Evolutionary conservation across 2,329 filamentous ascomycete genomes (phyloP).

Genomic region (Epichloe amarillans): DNA sequence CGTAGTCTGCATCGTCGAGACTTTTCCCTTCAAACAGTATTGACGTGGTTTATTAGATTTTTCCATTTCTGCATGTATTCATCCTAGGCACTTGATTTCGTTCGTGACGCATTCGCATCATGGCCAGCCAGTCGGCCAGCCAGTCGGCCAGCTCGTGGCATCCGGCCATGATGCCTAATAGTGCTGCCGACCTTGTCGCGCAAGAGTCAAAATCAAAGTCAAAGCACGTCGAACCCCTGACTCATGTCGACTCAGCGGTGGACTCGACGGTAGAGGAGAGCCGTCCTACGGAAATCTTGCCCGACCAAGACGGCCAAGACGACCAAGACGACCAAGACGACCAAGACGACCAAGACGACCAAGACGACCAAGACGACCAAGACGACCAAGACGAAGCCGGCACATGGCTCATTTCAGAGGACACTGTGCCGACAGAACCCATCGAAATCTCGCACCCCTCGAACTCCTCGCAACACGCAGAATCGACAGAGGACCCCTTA

Average conservation of each 20-base stretch:
- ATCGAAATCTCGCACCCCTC: neutral
- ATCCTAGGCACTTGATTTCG: constrained; percentile 1
- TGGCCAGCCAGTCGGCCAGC: constrained; percentile 26
- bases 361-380: neutral
- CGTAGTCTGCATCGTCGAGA: constrained; percentile 7
- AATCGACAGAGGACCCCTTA: neutral
- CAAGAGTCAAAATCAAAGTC: neutral
- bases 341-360: neutral
- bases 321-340: neutral
- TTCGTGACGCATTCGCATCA: constrained; percentile 12
- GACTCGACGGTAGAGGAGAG: neutral
- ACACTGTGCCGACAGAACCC: neutral
- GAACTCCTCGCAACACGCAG: neutral
- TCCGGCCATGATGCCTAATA: constrained; percentile 27
- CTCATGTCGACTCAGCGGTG: neutral
- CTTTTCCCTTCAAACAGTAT: neutral
- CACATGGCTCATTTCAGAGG: constrained; percentile 14
- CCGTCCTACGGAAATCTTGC: neutral
- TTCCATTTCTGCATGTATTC: constrained; percentile 1
- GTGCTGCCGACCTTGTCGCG: constrained; percentile 3
- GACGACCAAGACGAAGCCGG: constrained; percentile 7
- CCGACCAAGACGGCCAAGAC: neutral
- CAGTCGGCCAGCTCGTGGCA: constrained; percentile 26
- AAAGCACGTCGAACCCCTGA: neutral
- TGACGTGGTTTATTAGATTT: neutral